Conservation (phyloP, 768 basidiomycete genomes). For the Wakefieldia striispora region DNA sequence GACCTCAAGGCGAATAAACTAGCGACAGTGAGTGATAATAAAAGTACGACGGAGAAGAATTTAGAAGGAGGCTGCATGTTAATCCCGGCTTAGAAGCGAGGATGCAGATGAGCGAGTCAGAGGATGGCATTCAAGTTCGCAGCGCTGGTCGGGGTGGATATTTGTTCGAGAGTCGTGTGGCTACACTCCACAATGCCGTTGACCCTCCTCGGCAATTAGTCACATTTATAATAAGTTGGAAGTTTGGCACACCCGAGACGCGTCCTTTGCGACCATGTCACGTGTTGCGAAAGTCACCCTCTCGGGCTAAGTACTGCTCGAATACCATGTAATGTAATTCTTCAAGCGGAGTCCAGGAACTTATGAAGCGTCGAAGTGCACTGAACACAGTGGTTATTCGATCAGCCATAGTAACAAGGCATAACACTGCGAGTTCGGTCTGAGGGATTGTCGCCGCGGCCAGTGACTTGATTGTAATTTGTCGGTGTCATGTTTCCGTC, state of each 20-base stretch:
- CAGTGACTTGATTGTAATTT: too few species aligned
- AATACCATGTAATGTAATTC: too few species aligned
- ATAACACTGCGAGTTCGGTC: too few species aligned
- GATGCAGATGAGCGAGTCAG: not conserved
- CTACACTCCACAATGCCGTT: conserved; percentile 24
- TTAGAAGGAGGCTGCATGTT: not conserved
- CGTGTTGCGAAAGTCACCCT: conserved; percentile 30
- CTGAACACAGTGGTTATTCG: too few species aligned
- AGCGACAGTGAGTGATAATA: conserved; percentile 6
- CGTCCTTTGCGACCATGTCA: conserved; percentile 16
- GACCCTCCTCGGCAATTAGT: conserved; percentile 22
- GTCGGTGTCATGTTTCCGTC: too few species aligned
- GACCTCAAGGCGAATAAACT: conserved; percentile 9
- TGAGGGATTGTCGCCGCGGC: too few species aligned
- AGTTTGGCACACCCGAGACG: not conserved
- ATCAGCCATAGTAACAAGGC: too few species aligned
- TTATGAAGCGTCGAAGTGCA: too few species aligned
- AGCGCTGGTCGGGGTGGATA: not conserved
- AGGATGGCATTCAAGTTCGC: conserved; percentile 5
- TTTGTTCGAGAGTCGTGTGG: not conserved
- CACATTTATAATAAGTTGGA: not conserved
- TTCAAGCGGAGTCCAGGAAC: too few species aligned
- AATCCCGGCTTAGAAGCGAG: conserved; percentile 2
- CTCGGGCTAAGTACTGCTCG: too few species aligned
- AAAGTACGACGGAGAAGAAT: conserved; percentile 12